Conservation (phyloP, 164 flowering plant species). For the Vitis riparia region DNA sequence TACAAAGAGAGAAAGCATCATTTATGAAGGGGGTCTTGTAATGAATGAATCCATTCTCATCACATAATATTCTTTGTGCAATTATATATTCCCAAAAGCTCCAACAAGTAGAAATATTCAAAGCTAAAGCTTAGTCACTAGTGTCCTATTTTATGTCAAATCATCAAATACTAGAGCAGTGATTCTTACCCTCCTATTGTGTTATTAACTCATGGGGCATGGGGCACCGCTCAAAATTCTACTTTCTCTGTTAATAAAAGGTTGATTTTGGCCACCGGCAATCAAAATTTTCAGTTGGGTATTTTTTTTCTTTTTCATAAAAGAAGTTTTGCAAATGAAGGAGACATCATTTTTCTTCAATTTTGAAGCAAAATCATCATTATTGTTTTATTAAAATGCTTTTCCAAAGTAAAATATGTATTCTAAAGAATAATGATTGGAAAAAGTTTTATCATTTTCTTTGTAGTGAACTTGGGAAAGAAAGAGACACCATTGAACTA, state of each 20-base stretch:
- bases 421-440: too few relatives aligned
- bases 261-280: constrained; percentile 6
- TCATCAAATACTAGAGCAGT: not conserved
- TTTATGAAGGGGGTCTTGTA: constrained; percentile 4
- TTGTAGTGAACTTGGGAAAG: too few relatives aligned
- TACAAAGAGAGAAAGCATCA: not conserved
- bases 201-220: not conserved
- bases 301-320: too few relatives aligned
- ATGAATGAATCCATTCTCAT: constrained; percentile 5
- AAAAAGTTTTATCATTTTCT: too few relatives aligned
- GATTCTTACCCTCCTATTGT: not conserved
- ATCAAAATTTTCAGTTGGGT: too few relatives aligned
- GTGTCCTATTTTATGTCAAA: not conserved
- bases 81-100: constrained; percentile 10
- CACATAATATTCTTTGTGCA: constrained; percentile 7
- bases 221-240: not conserved
- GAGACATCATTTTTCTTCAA: too few relatives aligned
- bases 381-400: too few relatives aligned
- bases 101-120: constrained; percentile 3
- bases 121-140: constrained; percentile 11
- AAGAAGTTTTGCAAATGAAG: too few relatives aligned
- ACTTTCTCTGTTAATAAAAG: not conserved
- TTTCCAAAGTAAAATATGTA: too few relatives aligned
- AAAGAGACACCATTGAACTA: too few relatives aligned
- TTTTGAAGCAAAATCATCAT: too few relatives aligned